Percentiles rank a stretch among this genome's conserved stretches.
Evolutionary conservation across 1,139 yeast genomes (phyloP).

Genomic region (Magnusiomyces suaveolens): DNA sequence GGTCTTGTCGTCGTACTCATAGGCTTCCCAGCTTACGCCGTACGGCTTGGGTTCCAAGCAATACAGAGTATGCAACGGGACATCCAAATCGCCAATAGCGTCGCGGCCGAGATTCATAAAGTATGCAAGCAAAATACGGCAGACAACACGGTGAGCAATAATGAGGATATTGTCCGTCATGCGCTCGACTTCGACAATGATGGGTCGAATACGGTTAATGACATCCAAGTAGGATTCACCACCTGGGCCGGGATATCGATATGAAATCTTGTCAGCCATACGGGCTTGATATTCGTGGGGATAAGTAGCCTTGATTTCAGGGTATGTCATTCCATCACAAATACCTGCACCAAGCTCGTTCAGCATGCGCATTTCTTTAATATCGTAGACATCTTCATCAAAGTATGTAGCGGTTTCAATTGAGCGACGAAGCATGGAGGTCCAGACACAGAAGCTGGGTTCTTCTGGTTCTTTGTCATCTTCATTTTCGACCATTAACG

Average conservation of each 20-base stretch:
- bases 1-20: constrained; percentile 67
- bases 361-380: constrained; percentile 86
- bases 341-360: constrained; percentile 90
- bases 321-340: constrained; percentile 85
- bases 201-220: constrained; percentile 76
- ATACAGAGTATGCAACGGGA: constrained; percentile 83
- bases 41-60: constrained; percentile 87
- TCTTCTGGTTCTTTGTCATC: constrained; percentile 36
- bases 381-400: constrained; percentile 55
- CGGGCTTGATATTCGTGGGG: constrained; percentile 78
- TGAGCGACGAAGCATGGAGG: constrained; percentile 73
- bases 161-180: constrained; percentile 79
- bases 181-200: constrained; percentile 86
- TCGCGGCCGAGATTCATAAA: constrained; percentile 78
- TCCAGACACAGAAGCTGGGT: constrained; percentile 84
- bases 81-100: constrained; percentile 80
- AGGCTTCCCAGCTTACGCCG: constrained; percentile 87
- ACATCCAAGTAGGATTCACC: constrained; percentile 94
- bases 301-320: constrained; percentile 57
- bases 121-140: constrained; percentile 78
- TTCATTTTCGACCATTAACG: not conserved
- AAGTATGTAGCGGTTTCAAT: constrained; percentile 70
- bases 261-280: constrained; percentile 62
- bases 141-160: constrained; percentile 83
- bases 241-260: constrained; percentile 94